These are phyloP conservation scores for Pythium aquatile DNA, from an alignment of 352 stramenopile genomes.

Conservation along the genomic window DNA sequence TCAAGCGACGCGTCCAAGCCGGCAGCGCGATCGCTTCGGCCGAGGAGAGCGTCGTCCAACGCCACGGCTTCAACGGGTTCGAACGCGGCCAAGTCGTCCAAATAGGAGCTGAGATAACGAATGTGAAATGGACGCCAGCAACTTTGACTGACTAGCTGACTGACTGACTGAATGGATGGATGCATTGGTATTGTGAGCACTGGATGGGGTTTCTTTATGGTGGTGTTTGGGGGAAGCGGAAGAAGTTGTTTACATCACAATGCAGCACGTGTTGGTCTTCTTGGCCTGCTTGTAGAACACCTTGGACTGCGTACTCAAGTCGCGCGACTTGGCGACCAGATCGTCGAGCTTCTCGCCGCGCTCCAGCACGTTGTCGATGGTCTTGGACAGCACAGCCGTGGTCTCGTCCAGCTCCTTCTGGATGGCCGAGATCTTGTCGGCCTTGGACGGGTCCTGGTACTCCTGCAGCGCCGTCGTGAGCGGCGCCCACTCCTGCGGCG, in stretches of 20 bases:
- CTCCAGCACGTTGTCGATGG: constrained; percentile 98
- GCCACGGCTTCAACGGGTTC: constrained; percentile 14
- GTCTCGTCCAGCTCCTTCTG: constrained; percentile 99
- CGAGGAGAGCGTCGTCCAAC: constrained; percentile 40
- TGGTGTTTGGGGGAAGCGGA: neutral
- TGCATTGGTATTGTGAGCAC: too few relatives aligned
- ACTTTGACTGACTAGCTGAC: too few relatives aligned
- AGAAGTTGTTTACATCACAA: constrained; percentile 73
- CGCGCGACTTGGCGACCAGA: constrained; percentile 98
- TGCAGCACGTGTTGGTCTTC: constrained; percentile 99
- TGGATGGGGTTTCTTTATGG: neutral
- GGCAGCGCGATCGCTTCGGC: constrained; percentile 52
- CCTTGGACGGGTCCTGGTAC: constrained; percentile 97
- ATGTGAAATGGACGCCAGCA: neutral
- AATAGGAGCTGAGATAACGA: constrained; percentile 24
- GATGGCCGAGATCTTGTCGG: constrained; percentile 99
- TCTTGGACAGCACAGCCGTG: constrained; percentile 98
- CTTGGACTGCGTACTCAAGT: constrained; percentile 98
- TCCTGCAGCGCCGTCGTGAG: constrained; percentile 93
- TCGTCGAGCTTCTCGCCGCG: constrained; percentile 98
- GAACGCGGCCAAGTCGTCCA: constrained; percentile 28
- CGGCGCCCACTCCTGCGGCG: constrained; percentile 88
- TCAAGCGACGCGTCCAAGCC: constrained; percentile 46
- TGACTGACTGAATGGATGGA: neutral
- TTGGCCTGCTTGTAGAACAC: constrained; percentile 99